Conservation (phyloP, 768 basidiomycete species). For the Neoboletus brunneissimus region DNA sequence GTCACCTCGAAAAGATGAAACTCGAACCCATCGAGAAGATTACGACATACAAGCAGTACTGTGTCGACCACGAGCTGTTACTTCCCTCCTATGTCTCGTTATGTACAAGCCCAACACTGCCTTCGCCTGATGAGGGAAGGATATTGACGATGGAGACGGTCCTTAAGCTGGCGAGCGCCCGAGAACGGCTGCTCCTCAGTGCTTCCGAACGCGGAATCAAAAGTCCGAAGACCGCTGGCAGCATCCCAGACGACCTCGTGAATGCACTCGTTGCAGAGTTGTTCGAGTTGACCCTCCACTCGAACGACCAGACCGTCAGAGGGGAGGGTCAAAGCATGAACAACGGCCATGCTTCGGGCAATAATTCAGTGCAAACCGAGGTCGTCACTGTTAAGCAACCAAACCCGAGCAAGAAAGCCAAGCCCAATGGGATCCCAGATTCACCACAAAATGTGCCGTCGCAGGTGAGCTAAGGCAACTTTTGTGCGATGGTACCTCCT, state of each 20-base stretch:
- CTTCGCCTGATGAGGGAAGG: slow-evolving; percentile 51
- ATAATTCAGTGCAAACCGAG: neutral
- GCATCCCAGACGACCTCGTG: slow-evolving; percentile 27
- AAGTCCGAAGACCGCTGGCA: slow-evolving; percentile 25
- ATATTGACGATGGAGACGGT: slow-evolving; percentile 58
- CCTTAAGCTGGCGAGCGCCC: slow-evolving; percentile 48
- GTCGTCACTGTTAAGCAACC: neutral
- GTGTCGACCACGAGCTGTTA: slow-evolving; percentile 47
- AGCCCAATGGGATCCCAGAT: neutral
- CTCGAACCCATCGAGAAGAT: slow-evolving; percentile 55
- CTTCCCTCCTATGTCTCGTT: slow-evolving; percentile 51
- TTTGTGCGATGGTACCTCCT: neutral
- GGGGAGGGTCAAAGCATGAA: slow-evolving; percentile 7
- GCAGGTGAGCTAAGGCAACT: slow-evolving; percentile 5
- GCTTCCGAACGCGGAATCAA: slow-evolving; percentile 29
- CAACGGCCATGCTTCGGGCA: neutral
- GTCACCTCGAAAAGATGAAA: slow-evolving; percentile 49
- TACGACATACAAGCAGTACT: slow-evolving; percentile 50
- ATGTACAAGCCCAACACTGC: slow-evolving; percentile 47
- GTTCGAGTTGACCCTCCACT: slow-evolving; percentile 27
- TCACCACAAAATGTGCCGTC: fast-evolving
- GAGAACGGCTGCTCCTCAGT: slow-evolving; percentile 44
- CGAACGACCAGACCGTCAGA: slow-evolving; percentile 1
- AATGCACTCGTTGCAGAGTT: slow-evolving; percentile 30
- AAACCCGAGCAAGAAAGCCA: neutral